Percentiles rank a stretch among this genome's conserved stretches.
Evolutionary conservation across 192 early-diverging fungal species (phyloP).

Genomic region (Rhizoclosmatium globosum): DNA sequence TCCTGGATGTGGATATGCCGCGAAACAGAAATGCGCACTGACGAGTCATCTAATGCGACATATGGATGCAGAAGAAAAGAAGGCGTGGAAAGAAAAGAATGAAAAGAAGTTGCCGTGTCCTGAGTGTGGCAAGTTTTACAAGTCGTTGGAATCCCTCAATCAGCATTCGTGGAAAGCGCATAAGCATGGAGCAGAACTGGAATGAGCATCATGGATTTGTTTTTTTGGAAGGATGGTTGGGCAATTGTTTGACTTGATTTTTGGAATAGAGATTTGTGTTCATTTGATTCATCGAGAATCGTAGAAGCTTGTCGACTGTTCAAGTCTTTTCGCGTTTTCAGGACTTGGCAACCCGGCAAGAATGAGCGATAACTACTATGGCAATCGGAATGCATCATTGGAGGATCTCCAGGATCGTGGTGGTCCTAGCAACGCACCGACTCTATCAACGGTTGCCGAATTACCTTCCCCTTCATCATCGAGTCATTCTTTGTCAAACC

Average conservation of each 20-base stretch:
- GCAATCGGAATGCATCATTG: too few relatives aligned
- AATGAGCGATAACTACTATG: too few relatives aligned
- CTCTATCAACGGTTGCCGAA: too few relatives aligned
- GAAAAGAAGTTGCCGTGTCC: conserved; percentile 4
- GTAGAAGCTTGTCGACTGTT: neutral
- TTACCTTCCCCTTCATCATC: too few relatives aligned
- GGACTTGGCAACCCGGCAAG: too few relatives aligned
- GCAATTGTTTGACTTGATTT: too few relatives aligned
- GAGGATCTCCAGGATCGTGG: too few relatives aligned
- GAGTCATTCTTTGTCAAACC: too few relatives aligned
- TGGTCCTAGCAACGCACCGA: too few relatives aligned
- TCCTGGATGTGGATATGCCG: conserved; percentile 22
- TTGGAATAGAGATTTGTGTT: neutral
- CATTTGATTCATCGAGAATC: neutral
- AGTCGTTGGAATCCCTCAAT: conserved; percentile 9
- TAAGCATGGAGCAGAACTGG: too few relatives aligned
- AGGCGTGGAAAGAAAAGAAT: neutral
- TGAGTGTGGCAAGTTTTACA: conserved; percentile 16
- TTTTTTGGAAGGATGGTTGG: too few relatives aligned
- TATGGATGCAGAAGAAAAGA: neutral
- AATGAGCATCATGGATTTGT: too few relatives aligned
- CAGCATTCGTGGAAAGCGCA: conserved; percentile 9
- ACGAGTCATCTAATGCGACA: conserved; percentile 10
- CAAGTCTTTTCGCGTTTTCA: neutral
- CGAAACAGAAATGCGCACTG: conserved; percentile 7